Evolutionary conservation across 768 basidiomycete species (phyloP).

Genomic region (Podaxis sp.): DNA sequence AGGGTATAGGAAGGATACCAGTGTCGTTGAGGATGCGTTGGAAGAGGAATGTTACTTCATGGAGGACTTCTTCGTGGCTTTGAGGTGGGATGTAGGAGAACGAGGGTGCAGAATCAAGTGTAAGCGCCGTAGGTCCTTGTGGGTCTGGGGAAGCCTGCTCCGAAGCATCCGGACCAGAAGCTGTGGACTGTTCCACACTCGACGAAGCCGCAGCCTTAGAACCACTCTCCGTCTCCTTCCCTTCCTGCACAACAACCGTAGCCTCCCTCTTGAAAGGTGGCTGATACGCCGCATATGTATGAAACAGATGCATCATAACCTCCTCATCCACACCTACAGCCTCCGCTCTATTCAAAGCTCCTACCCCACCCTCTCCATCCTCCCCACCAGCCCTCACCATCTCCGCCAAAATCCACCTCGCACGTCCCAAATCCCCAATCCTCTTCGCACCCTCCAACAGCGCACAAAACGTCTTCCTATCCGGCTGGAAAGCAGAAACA

Average conservation of each 20-base stretch:
- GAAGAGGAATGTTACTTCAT: constrained; percentile 67
- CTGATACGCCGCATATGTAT: constrained; percentile 78
- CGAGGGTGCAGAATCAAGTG: constrained; percentile 16
- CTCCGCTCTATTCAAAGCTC: constrained; percentile 11
- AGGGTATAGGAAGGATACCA: not conserved
- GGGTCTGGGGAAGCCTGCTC: not conserved
- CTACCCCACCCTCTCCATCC: constrained; percentile 12
- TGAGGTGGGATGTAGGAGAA: constrained; percentile 67
- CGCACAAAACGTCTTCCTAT: constrained; percentile 68
- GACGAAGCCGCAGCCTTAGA: not conserved
- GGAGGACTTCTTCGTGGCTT: constrained; percentile 63
- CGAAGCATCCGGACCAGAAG: not conserved
- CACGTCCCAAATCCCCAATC: constrained; percentile 75
- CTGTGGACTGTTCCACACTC: not conserved
- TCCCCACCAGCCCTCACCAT: constrained; percentile 44
- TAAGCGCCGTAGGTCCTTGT: not conserved
- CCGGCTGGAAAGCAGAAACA: constrained; percentile 52
- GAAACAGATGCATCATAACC: constrained; percentile 80
- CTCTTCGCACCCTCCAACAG: constrained; percentile 89
- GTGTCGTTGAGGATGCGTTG: constrained; percentile 41
- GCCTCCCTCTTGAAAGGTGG: constrained; percentile 59
- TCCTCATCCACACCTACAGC: constrained; percentile 51
- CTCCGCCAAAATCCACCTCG: constrained; percentile 90
- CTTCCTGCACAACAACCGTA: constrained; percentile 36
- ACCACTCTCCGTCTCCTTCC: constrained; percentile 10